phyloP scores from a whole-genome alignment of 805 yeast genomes.

The Yamadazyma laniorum region DNA sequence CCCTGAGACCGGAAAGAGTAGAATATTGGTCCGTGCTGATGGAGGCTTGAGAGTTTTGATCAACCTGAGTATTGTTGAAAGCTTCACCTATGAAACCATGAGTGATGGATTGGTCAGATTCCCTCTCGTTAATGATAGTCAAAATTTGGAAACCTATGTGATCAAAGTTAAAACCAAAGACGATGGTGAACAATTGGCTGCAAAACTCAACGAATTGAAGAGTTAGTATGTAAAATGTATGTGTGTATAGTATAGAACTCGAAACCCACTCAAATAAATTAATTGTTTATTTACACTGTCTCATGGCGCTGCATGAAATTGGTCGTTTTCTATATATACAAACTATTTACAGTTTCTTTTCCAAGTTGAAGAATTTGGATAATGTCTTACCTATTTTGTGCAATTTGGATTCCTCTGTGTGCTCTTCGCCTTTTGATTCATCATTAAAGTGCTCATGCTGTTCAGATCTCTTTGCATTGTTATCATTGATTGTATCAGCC shows the following conservation, averaged over 20 bases:
- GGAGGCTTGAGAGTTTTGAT: constrained; percentile 79
- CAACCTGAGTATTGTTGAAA: constrained; percentile 59
- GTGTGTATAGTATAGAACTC: constrained; percentile 9
- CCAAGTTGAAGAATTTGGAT: constrained; percentile 54
- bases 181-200: constrained; percentile 57
- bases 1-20: constrained; percentile 56
- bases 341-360: constrained; percentile 18
- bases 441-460: constrained; percentile 37
- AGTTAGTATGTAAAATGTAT: constrained; percentile 5
- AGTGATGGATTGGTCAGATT: constrained; percentile 68
- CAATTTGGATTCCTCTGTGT: constrained; percentile 37
- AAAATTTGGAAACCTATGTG: constrained; percentile 63
- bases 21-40: constrained; percentile 82
- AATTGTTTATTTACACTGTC: background rate
- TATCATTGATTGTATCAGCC: constrained; percentile 86
- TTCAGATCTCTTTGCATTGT: constrained; percentile 69
- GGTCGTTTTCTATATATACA: background rate
- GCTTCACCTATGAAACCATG: constrained; percentile 56
- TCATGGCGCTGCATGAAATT: background rate
- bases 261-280: background rate
- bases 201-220: constrained; percentile 24
- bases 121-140: constrained; percentile 58
- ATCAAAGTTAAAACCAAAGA: constrained; percentile 73
- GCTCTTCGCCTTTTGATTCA: constrained; percentile 9
- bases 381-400: constrained; percentile 58